Percentiles rank a stretch among this genome's conserved stretches.
phyloP scores from a whole-genome alignment of 73 alveolate genomes.

The Paramecium biaurelia region DNA sequence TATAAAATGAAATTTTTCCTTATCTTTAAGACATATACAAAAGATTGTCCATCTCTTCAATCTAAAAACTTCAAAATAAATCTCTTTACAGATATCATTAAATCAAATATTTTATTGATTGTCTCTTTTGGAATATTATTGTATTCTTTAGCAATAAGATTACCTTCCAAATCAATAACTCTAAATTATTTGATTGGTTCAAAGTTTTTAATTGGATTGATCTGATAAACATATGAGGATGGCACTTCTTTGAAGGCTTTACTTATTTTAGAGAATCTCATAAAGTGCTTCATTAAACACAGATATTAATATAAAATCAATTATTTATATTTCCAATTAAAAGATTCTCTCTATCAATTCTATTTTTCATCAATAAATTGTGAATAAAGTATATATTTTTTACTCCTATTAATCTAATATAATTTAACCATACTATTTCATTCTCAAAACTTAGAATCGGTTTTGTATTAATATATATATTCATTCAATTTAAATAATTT shows the following conservation, averaged over 20 bases:
- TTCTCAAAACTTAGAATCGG: no score
- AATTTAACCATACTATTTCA: neutral
- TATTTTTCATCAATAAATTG: neutral
- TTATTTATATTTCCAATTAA: neutral
- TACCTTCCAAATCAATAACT: conserved; percentile 65
- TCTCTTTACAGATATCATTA: conserved; percentile 45
- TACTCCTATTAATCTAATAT: neutral
- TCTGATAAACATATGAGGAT: conserved; percentile 24
- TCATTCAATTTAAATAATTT: no score
- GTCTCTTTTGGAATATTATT: conserved; percentile 39
- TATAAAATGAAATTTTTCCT: conserved; percentile 77
- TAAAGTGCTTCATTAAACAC: neutral
- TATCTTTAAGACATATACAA: conserved; percentile 73
- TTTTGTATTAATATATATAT: no score
- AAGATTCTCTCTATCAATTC: neutral
- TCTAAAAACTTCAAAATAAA: neutral
- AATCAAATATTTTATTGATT: conserved; percentile 52
- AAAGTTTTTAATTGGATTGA: neutral
- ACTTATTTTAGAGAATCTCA: conserved; percentile 23
- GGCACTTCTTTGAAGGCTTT: conserved; percentile 50
- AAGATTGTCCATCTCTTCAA: conserved; percentile 62
- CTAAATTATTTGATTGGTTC: conserved; percentile 32
- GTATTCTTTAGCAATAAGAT: conserved; percentile 48
- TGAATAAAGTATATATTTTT: neutral
- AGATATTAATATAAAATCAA: neutral